Base-by-base conservation (phyloP, 768 basidiomycete species). In the Rhodocollybia butyracea region DNA sequence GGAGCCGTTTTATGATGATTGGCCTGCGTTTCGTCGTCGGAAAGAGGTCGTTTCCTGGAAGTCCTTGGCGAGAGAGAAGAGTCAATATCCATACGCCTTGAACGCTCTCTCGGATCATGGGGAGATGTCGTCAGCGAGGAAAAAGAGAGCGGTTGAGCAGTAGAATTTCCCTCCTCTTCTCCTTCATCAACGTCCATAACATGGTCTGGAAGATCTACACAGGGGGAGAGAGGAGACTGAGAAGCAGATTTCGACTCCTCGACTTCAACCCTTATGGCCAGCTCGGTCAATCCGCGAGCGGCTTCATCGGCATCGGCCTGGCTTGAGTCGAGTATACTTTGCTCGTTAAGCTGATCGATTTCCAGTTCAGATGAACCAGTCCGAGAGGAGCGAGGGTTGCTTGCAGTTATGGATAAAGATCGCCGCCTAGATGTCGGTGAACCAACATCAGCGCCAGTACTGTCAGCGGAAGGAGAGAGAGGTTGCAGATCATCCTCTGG, bases 51-150 rank as follows among this genome's bases (percentile, higher is more conserved):
- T 34, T 36, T 50, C 31, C 8, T 48, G 34, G n/a, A n/a, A n/a
- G n/a, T n/a, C n/a, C n/a, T n/a, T n/a, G n/a, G n/a, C n/a, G n/a
- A n/a, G n/a, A n/a, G n/a, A n/a, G n/a, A n/a, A n/a, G n/a, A n/a
- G n/a, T 26, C 57, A 22, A 62, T 46, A 3, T 64, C 64, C 57
- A 63, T 52, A 40, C 13, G 21, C 24, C 12, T 22, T 11, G 36
- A 29, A 40, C 8, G 36, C 11, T 53, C 22, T 22, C 40, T 45
- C 39, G 51, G 42, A 30, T 36, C 12, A 8, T 22, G 34, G 19
- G 39, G 29, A 22, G 39, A 42, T 21, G 39, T 32, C 8, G 27
- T 19, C 5, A 53, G 7, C 24, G 51, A 27, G 39, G 40, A 13
- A n/a, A 45, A 53, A 6, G 42, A 45, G 8, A 27, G 51, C n/a